Conservation (phyloP, 495 filamentous ascomycete species). For the Aspergillus sclerotioniger region DNA sequence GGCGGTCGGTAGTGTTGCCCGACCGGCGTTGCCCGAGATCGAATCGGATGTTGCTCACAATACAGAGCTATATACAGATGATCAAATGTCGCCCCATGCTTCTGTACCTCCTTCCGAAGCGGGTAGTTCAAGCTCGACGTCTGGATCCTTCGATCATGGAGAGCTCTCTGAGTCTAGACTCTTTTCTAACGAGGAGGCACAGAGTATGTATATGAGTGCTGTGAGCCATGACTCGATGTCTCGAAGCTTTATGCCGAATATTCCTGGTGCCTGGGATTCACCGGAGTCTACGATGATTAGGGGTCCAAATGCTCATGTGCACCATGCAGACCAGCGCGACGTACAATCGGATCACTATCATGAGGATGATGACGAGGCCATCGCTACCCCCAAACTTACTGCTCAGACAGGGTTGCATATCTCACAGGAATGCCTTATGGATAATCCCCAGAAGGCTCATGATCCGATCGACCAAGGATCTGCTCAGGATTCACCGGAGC, state of each 20-base stretch:
- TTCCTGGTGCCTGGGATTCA: constrained; percentile 63
- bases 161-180: constrained; percentile 71
- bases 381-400: constrained; percentile 32
- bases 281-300: constrained; percentile 21
- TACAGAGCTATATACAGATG: neutral
- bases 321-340: neutral
- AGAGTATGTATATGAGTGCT: constrained; percentile 94
- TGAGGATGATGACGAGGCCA: constrained; percentile 1
- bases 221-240: constrained; percentile 44
- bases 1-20: neutral
- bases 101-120: constrained; percentile 25
- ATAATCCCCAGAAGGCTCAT: constrained; percentile 12
- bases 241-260: constrained; percentile 42
- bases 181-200: constrained; percentile 87
- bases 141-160: constrained; percentile 30
- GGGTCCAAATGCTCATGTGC: neutral
- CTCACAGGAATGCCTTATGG: constrained; percentile 14
- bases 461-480: constrained; percentile 22
- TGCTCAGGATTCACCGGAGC: constrained; percentile 15
- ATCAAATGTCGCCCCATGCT: constrained; percentile 7
- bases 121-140: constrained; percentile 23
- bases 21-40: constrained; percentile 3
- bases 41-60: neutral
- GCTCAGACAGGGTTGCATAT: constrained; percentile 19
- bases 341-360: neutral